Evolutionary conservation across 139 green algal genomes (phyloP), one percentile per base, ranked within the genome.

Genomic region (Tetraselmis chui): DNA sequence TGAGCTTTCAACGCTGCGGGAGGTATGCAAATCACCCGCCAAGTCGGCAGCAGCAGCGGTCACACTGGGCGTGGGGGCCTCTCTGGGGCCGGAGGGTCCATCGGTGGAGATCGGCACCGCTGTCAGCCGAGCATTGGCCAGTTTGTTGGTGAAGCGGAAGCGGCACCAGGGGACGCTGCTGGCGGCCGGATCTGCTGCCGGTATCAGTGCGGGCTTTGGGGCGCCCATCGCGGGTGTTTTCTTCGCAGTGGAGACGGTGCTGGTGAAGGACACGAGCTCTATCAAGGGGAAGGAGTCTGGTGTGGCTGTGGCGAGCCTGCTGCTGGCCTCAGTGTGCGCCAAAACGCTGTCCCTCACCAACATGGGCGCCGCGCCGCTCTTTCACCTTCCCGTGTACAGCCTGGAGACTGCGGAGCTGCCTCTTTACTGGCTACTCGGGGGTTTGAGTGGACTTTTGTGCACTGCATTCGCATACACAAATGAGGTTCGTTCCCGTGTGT

Each of bases 161-260:
- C 5, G 18, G 45, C 5, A 5, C 45, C 5, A 67, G 5, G 11
- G 76, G 11, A 45, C 76, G 11, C 23, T 83, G 25, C 58, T 83
- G 26, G 79, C 79, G n/a, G 79, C 79, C 30, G 79, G 79, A 2
- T 80, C 18, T 18, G 76, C 79, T 2, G 79, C 79, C 11, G 79
- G 25, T 1, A 29, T 83, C 23, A n/a, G 31, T 18, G 79, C 79
- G 2, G 23, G 79, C n/a, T 83, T 83, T 45, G 74, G 27, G n/a
- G 79, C 79, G 30, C 79, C 79, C 2, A 81, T 83, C 79, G 26
- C 2, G n/a, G 79, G 79, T 1, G 29, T 30, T 2, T 83, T 83
- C 79, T 83, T 83, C 28, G 79, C 79, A 2, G 18, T 81, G 79
- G 79, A 83, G 79, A 67, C 45, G 45, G 11, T 67, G 45, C 18